Conservation (phyloP, 805 yeast genomes). For the Barnettozyma salicaria region DNA sequence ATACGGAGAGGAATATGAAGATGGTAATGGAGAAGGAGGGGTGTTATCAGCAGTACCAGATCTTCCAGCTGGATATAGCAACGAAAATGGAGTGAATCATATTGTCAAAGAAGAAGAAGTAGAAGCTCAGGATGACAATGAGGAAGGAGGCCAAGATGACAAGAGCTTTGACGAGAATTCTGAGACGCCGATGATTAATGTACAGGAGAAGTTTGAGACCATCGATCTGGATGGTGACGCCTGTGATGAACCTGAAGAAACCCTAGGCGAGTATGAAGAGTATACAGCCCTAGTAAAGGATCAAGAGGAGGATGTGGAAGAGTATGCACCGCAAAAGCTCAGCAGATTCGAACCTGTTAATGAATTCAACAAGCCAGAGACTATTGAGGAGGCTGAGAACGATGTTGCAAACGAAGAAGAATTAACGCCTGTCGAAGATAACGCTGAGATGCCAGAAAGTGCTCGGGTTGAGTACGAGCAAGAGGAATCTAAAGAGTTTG, state of each 20-base stretch:
- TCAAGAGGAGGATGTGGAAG: slow-evolving; percentile 24
- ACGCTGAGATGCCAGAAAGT: too few relatives aligned
- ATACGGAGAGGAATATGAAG: slow-evolving; percentile 7
- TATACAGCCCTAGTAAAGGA: slow-evolving; percentile 12
- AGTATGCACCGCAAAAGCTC: slow-evolving; percentile 14
- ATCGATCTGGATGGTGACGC: slow-evolving; percentile 10
- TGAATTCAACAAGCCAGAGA: too few relatives aligned
- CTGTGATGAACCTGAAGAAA: slow-evolving; percentile 4
- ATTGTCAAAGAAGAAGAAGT: neutral
- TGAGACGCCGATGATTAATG: slow-evolving; percentile 4
- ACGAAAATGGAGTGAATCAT: neutral
- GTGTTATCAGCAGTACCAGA: slow-evolving; percentile 4
- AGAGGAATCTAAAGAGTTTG: too few relatives aligned
- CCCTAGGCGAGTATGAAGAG: slow-evolving; percentile 5
- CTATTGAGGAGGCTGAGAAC: slow-evolving; percentile 1
- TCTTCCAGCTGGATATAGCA: neutral
- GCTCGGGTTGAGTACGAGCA: too few relatives aligned
- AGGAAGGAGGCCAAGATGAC: slow-evolving; percentile 1
- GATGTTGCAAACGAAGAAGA: too few relatives aligned
- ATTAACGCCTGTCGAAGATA: too few relatives aligned
- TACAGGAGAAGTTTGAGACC: slow-evolving; percentile 2
- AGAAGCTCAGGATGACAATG: slow-evolving; percentile 1
- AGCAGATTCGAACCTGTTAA: slow-evolving; percentile 11
- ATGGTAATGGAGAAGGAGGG: neutral
- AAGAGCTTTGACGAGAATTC: slow-evolving; percentile 2